Percentiles rank a stretch among this genome's conserved stretches.
phyloP scores from a whole-genome alignment of 148 eudicot species.

The Rhododendron ovatum region DNA sequence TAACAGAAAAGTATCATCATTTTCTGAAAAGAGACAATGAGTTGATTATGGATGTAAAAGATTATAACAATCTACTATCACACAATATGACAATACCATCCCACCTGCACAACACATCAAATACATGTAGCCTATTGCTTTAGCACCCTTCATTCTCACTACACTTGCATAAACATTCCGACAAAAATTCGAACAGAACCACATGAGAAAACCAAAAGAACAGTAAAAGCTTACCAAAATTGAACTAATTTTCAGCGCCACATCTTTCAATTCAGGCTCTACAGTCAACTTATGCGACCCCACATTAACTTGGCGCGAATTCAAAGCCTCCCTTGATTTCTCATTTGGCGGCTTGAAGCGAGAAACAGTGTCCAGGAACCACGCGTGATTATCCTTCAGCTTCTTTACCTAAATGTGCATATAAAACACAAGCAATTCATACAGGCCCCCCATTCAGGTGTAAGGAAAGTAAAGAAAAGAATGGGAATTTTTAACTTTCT shows the following conservation, averaged over 20 bases:
- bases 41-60: not conserved
- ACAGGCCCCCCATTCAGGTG: not conserved
- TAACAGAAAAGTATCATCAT: conserved; percentile 7
- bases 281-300: conserved; percentile 63
- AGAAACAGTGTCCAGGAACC: conserved; percentile 71
- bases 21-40: conserved; percentile 4
- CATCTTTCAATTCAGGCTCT: conserved; percentile 55
- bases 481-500: not conserved
- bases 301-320: conserved; percentile 40
- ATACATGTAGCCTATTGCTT: not conserved
- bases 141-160: not conserved
- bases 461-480: not conserved
- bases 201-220: not conserved
- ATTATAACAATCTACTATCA: not conserved
- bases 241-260: conserved; percentile 70
- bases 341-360: conserved; percentile 67
- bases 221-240: conserved; percentile 39
- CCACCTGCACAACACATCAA: not conserved
- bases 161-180: not conserved
- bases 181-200: not conserved
- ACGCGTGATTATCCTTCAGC: conserved; percentile 60
- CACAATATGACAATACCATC: not conserved
- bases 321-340: conserved; percentile 73
- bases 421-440: not conserved
- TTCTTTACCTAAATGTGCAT: conserved; percentile 46